Evolutionary conservation across 306 rosid genomes (phyloP), one percentile per base, ranked within the genome.

Genomic region (Castanopsis chinensis): DNA sequence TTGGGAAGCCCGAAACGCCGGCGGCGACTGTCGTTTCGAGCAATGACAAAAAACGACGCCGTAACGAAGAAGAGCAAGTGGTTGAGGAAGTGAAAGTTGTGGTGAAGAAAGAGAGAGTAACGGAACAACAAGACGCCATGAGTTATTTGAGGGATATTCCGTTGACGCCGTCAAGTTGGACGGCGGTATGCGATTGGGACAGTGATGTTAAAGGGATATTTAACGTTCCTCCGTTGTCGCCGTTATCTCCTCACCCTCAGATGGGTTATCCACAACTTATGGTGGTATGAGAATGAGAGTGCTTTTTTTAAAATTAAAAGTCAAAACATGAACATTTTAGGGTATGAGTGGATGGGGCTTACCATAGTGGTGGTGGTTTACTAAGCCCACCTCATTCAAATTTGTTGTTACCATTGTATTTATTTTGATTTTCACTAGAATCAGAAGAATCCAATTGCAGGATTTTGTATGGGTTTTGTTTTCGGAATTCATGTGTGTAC

Each of bases 81-180:
- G 45, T 41, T 20, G 80, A 30, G 20, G 73, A 45, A n/a, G 85
- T 71, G n/a, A 79, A 20, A 27, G 79, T 60, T 9, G 82, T 60
- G 72, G 85, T 52, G 73, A 93, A 90, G 86, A 88, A 86, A 75
- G 94, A 86, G 74, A 90, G 63, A 79, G 43, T 67, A 61, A 70
- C 76, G 77, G 92, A 82, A 10, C 35, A 58, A 0, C 80, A 78
- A 0, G 67, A 72, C 43, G 68, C 33, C 0, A 69, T 73, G 25
- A 81, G 67, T 3, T 17, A 25, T 59, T 0, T 59, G 23, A 81
- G n/a, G 55, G 93, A 89, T 54, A 71, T 75, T 72, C 97, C 97
- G 74, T 79, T 92, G 74, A 92, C 98, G 84, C 98, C 99, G 90
- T 91, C 99, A 4, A 63, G 49, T 72, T 92, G 97, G 96, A 85